Conservation (phyloP, 768 basidiomycete species). For the Mycena haematopus region DNA sequence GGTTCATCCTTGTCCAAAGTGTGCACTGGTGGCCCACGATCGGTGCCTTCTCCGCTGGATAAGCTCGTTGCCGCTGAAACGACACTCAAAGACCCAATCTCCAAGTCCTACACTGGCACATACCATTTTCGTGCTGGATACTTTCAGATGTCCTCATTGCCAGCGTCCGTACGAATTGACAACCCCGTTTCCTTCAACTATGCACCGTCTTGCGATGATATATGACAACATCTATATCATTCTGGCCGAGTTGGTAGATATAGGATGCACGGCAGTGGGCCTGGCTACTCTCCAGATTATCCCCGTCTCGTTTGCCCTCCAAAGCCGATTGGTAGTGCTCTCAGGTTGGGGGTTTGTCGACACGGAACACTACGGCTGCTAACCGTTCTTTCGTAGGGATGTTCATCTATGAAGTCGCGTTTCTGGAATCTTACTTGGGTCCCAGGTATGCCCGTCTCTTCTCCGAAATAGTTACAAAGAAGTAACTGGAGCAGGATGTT, state of each 20-base stretch:
- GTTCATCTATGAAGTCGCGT: constrained; percentile 22
- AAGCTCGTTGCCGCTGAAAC: constrained; percentile 16
- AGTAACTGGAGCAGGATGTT: constrained; percentile 12
- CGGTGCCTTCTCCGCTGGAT: constrained; percentile 26
- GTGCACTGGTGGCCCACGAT: constrained; percentile 25
- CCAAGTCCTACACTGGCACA: neutral
- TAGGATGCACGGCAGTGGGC: constrained; percentile 5
- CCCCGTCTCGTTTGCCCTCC: constrained; percentile 8
- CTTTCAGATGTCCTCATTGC: constrained; percentile 25
- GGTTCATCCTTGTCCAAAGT: constrained; percentile 28
- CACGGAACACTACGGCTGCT: neutral
- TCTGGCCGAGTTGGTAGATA: constrained; percentile 1
- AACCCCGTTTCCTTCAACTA: neutral
- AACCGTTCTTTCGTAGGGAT: constrained; percentile 2
- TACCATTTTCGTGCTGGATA: constrained; percentile 14
- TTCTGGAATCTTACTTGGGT: constrained; percentile 24
- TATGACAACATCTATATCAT: constrained; percentile 1
- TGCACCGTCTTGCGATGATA: constrained; percentile 6
- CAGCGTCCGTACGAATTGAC: constrained; percentile 19
- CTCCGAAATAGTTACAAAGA: neutral
- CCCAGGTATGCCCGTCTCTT: constrained; percentile 2
- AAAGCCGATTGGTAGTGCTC: constrained; percentile 3
- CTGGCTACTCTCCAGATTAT: constrained; percentile 11
- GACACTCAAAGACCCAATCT: neutral
- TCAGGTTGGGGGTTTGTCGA: neutral